Base-by-base conservation (phyloP, 768 basidiomycete species). In the Collybiopsis confluens region DNA sequence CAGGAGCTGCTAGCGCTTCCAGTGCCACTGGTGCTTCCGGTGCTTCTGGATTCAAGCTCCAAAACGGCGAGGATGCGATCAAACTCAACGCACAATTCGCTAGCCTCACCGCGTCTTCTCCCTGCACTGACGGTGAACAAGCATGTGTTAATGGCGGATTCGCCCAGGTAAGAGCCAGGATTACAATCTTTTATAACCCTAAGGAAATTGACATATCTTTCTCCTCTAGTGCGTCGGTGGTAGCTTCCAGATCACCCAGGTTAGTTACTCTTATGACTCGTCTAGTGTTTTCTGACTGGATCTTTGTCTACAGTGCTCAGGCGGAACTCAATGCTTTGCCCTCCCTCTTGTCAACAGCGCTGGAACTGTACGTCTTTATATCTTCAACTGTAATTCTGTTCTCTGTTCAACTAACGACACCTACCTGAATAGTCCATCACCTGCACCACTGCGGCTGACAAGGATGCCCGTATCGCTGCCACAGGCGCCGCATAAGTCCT, bases 31-130 rank as follows among this genome's bases (percentile, higher is more conserved):
- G 62, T 57, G 55, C 59, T 30, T 44, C 23, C 23, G 27, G 65
- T 10, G 42, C 57, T 37, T 61, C 63, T 33, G 62, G 58, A 35
- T 77, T 78, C 63, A 61, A 63, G 42, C 62, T 71, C 33, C 65
- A 73, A 35, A 83, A 83, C 54, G 80, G 78, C 21, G 62, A 72
- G 51, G 75, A 72, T 45, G 80, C 81, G 6, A 77, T 81, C 60
- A 64, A 71, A 9, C 71, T 76, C 35, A 82, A 82, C 63, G 69
- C 70, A 8, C 66, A 82, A 60, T 86, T 85, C 65, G 68, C 72
- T 13, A 64, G 61, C 10, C 73, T 86, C 28, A 76, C 68, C 26
- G 60, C 71, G 2, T 49, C 56, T 54, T 79, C 82, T 30, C 8
- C 74, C 9, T 85, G 85, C 68, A 72, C 66, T 9, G 68, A 63